phyloP scores from a whole-genome alignment of 176 grass and related monocot species.

The Poa pratensis region DNA sequence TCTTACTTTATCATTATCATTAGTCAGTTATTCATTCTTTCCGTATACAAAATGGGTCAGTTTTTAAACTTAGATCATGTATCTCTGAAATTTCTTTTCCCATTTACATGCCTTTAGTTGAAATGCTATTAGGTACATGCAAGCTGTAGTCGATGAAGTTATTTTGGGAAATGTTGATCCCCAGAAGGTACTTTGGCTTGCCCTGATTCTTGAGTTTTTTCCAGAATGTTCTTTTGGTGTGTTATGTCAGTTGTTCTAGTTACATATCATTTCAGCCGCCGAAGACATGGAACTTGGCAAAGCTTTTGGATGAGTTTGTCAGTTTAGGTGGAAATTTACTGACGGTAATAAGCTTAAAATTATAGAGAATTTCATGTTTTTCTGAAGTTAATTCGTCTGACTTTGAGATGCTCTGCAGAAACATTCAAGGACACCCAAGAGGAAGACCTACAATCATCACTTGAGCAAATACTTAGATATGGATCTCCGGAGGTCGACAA shows the following conservation, averaged over 20 bases:
- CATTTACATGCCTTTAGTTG: constrained; percentile 21
- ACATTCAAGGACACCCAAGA: constrained; percentile 60
- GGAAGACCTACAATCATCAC: constrained; percentile 61
- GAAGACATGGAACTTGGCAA: constrained; percentile 69
- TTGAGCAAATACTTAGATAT: constrained; percentile 65
- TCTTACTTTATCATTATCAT: background rate
- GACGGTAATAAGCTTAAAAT: constrained; percentile 55
- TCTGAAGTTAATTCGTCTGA: constrained; percentile 12
- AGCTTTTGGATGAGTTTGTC: constrained; percentile 78
- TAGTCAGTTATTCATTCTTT: constrained; percentile 12
- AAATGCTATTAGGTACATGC: constrained; percentile 83
- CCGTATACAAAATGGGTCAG: background rate
- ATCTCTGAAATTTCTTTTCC: constrained; percentile 19
- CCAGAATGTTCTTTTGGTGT: background rate
- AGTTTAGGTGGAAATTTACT: constrained; percentile 64
- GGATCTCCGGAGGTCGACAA: constrained; percentile 48
- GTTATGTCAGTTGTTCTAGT: constrained; percentile 22
- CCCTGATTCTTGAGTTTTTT: constrained; percentile 27
- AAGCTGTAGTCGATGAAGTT: constrained; percentile 94
- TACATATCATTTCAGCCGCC: constrained; percentile 62
- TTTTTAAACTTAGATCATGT: constrained; percentile 29
- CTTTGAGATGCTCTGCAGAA: constrained; percentile 58
- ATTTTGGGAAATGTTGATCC: constrained; percentile 73
- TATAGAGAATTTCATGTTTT: constrained; percentile 14
- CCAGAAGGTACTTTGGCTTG: constrained; percentile 52